Evolutionary conservation across 1,284 basidiomycete species (phyloP).

Genomic region (Gomphus bonarii): DNA sequence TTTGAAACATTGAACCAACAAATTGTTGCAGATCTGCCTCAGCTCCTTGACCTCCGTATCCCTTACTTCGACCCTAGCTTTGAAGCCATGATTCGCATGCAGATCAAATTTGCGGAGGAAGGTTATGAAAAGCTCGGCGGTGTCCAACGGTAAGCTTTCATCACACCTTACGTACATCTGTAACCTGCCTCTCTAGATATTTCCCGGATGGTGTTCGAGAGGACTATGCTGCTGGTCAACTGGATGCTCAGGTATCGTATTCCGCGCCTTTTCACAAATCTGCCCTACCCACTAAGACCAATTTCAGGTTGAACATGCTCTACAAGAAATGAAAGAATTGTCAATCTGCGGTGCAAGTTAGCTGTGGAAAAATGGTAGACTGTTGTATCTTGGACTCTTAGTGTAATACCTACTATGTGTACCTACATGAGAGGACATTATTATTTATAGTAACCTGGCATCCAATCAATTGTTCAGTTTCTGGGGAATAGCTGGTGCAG

Average conservation of each 20-base stretch:
- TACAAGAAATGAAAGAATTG: conserved; percentile 94
- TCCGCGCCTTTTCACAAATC: background rate
- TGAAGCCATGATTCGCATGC: conserved; percentile 98
- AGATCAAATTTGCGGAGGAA: conserved; percentile 94
- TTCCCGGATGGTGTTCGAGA: conserved; percentile 86
- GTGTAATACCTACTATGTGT: background rate
- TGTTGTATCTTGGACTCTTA: no score
- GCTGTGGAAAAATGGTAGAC: conserved; percentile 2
- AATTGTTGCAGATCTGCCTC: conserved; percentile 83
- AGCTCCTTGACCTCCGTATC: conserved; percentile 88
- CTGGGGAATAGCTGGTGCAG: no score
- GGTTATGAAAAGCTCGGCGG: conserved; percentile 97
- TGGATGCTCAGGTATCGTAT: conserved; percentile 76
- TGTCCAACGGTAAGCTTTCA: conserved; percentile 66
- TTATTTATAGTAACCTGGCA: no score
- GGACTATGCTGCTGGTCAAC: conserved; percentile 93
- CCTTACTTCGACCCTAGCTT: conserved; percentile 98
- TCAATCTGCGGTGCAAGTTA: conserved; percentile 72
- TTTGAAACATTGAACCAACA: conserved; percentile 93
- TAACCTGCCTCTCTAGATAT: conserved; percentile 42
- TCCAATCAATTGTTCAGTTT: no score
- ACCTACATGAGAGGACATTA: no score
- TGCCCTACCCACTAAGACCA: background rate
- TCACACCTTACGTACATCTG: background rate
- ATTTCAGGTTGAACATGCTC: conserved; percentile 70